Base-by-base conservation (phyloP, 2,329 filamentous ascomycete species). In the Monilinia aucupariae region DNA sequence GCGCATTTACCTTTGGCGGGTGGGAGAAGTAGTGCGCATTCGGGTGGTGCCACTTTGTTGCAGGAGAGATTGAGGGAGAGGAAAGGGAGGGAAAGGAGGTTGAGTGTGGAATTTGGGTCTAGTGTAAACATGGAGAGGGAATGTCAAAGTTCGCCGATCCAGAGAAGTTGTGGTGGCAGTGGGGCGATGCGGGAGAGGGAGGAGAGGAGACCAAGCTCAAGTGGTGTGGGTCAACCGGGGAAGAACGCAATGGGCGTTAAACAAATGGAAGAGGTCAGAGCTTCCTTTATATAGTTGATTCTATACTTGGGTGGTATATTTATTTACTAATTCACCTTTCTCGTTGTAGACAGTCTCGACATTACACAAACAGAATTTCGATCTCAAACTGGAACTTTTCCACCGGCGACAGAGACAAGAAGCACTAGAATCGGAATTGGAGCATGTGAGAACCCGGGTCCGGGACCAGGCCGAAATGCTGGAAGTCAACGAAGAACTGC, bases 321-420 rank as follows among this genome's bases (percentile, higher is more conserved):
- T 49, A 22, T 12, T 8, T 49, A 22, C 59, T 62, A 32, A 62
- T 39, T 56, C 43, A 7, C 2, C 15, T 3, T 25, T 27, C 27
- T 30, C 13, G 4, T 37, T 50, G 13, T 55, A 88, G 81, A 83
- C 86, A 61, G 76, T 90, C 59, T 88, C 87, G 5, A 86, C 79
- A 1, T 75, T 91, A 27, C 85, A 87, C 73, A 91, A 91, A 72
- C 84, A 90, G 75, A 91, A 91, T 70, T 91, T 91, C 68, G 87
- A 90, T 68, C 79, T 91, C 49, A 91, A 91, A 73, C 78, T 91
- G 39, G 87, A 91, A 71, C 75, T 91, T 0, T 89, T 82, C 68
- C 87, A 91, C 71, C 81, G 86, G 8, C 80, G 88, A 34, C 83
- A 91, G 74, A 80, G 82, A 60, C 85, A 88, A 70, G 79, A 79